Conservation (phyloP, 345 rosid species). For the Noccaea bulbosa region DNA sequence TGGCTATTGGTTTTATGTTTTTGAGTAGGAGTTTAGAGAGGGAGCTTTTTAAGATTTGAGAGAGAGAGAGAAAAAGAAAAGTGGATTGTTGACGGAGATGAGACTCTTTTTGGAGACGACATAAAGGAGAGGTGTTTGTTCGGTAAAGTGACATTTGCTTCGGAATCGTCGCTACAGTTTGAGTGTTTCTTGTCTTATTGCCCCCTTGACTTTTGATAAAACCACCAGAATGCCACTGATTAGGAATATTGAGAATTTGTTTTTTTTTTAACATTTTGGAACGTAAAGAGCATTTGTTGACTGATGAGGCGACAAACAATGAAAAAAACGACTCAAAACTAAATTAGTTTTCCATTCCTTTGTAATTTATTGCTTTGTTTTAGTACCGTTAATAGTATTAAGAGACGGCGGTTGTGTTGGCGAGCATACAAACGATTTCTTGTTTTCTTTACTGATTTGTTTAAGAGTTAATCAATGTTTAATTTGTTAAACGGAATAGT, state of each 20-base stretch:
- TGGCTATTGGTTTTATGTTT: not conserved
- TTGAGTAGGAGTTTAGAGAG: constrained; percentile 1
- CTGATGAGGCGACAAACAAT: not conserved
- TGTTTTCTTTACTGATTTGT: too few species aligned
- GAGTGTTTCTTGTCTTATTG: not conserved
- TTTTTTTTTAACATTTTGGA: constrained; percentile 15
- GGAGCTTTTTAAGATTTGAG: not conserved
- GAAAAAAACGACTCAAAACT: not conserved
- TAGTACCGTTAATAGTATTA: too few species aligned
- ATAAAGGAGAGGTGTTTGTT: constrained; percentile 27
- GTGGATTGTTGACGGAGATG: constrained; percentile 16
- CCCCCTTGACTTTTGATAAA: not conserved
- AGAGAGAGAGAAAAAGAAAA: not conserved
- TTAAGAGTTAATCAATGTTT: too few species aligned
- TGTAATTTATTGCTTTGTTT: too few species aligned
- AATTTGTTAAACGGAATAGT: too few species aligned
- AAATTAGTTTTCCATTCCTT: too few species aligned
- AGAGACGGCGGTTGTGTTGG: too few species aligned
- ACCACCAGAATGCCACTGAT: constrained; percentile 32
- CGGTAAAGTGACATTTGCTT: constrained; percentile 36
- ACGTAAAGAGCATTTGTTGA: not conserved
- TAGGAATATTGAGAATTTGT: constrained; percentile 29
- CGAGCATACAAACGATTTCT: too few species aligned
- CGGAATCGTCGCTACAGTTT: constrained; percentile 30
- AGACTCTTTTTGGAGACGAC: constrained; percentile 1